Percentiles rank a stretch among this genome's conserved stretches.
Conservation (phyloP, 2,329 filamentous ascomycete genomes). For the Colletotrichum sp. region DNA sequence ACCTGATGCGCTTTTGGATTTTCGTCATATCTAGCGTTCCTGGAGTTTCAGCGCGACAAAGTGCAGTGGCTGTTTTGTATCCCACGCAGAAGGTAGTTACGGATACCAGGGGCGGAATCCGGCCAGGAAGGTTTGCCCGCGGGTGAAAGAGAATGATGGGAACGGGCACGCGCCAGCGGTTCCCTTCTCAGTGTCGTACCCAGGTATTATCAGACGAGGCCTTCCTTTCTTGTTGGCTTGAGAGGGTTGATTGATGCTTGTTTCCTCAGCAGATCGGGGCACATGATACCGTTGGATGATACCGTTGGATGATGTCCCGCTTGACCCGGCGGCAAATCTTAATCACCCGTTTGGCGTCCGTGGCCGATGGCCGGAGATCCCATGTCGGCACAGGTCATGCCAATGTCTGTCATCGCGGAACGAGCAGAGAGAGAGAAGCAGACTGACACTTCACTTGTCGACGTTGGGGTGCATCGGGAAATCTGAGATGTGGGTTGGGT, state of each 20-base stretch:
- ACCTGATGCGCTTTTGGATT: not conserved
- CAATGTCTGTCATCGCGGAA: not conserved
- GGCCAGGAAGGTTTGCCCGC: not conserved
- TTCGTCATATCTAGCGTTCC: not conserved
- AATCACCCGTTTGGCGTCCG: not conserved
- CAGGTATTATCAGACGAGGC: not conserved
- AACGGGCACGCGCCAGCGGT: not conserved
- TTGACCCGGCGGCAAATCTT: not conserved
- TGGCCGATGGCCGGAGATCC: not conserved
- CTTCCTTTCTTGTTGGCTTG: not conserved
- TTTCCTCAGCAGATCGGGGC: not conserved
- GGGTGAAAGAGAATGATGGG: not conserved
- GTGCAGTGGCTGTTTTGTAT: not conserved
- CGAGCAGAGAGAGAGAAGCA: not conserved
- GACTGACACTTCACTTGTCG: not conserved
- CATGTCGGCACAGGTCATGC: not conserved
- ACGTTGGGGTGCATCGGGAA: not conserved
- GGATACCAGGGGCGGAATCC: not conserved
- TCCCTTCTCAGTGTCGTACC: not conserved
- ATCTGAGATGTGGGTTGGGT: not conserved
- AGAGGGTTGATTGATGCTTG: not conserved
- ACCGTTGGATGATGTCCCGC: not conserved
- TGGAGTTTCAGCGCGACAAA: not conserved
- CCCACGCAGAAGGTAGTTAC: not conserved
- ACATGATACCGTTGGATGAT: not conserved